Conservation (phyloP, 148 eudicot species). For the Cornus controversa region DNA sequence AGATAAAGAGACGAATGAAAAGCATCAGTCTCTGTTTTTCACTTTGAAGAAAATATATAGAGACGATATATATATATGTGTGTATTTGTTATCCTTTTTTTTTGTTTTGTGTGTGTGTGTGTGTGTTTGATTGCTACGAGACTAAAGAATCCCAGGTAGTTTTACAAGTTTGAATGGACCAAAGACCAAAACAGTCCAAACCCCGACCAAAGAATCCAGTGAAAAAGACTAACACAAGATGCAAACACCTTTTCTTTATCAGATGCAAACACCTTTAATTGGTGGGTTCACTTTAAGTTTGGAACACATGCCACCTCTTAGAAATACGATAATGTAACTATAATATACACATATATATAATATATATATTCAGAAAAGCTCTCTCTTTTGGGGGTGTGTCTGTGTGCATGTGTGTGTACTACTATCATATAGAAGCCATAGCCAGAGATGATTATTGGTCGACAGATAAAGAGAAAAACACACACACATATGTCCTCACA, state of each 20-base stretch:
- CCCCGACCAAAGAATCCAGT: slow-evolving; percentile 31
- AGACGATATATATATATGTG: background rate
- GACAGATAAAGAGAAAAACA: background rate
- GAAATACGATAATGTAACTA: background rate
- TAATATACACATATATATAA: background rate
- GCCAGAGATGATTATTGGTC: too few relatives aligned
- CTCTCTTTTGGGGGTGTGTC: too few relatives aligned
- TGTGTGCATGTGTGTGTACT: too few relatives aligned
- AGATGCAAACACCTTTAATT: slow-evolving; percentile 28
- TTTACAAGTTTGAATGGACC: slow-evolving; percentile 39
- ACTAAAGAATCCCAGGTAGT: slow-evolving; percentile 17
- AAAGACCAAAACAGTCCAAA: slow-evolving; percentile 39
- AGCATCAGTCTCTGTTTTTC: background rate
- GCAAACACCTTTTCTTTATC: slow-evolving; percentile 28
- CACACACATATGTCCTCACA: background rate
- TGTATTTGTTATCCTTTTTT: background rate
- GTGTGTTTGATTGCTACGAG: slow-evolving; percentile 8
- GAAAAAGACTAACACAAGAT: slow-evolving; percentile 46
- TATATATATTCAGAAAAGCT: background rate
- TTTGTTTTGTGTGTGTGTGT: background rate
- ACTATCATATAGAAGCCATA: too few relatives aligned
- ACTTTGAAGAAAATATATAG: background rate
- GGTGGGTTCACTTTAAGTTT: slow-evolving; percentile 41
- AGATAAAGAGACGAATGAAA: background rate
- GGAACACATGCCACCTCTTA: slow-evolving; percentile 25